Evolutionary conservation across 2,329 filamentous ascomycete species (phyloP).

Genomic region (Calonectria montana): DNA sequence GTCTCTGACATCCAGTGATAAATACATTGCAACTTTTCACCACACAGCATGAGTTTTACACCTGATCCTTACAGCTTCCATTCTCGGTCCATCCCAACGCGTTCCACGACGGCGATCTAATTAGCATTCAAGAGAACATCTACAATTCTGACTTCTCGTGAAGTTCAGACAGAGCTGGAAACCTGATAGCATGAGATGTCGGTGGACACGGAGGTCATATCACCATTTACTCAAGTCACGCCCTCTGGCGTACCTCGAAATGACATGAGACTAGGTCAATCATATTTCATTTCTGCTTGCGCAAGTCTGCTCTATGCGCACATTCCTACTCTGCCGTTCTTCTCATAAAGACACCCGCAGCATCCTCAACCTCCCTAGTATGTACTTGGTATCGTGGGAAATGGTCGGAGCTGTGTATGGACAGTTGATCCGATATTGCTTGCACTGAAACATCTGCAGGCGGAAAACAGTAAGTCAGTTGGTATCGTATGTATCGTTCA

Average conservation of each 20-base stretch:
- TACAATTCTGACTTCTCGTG: not conserved
- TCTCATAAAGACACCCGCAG: not conserved
- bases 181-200: not conserved
- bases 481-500: not conserved
- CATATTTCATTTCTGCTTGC: conserved; percentile 6
- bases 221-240: not conserved
- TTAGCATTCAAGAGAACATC: not conserved
- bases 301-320: not conserved
- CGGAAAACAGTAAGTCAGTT: not conserved
- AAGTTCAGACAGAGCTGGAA: not conserved
- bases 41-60: not conserved
- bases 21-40: not conserved
- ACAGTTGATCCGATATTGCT: not conserved
- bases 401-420: not conserved
- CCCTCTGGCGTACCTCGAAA: not conserved
- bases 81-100: not conserved
- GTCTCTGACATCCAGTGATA: not conserved
- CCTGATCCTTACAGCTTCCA: not conserved
- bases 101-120: not conserved
- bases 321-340: not conserved
- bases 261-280: conserved; percentile 5
- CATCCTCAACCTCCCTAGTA: not conserved
- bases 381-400: not conserved
- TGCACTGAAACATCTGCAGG: not conserved
- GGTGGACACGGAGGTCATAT: not conserved